Evolutionary conservation across 192 early-diverging fungal species (phyloP).

Genomic region (Thamnidium elegans): DNA sequence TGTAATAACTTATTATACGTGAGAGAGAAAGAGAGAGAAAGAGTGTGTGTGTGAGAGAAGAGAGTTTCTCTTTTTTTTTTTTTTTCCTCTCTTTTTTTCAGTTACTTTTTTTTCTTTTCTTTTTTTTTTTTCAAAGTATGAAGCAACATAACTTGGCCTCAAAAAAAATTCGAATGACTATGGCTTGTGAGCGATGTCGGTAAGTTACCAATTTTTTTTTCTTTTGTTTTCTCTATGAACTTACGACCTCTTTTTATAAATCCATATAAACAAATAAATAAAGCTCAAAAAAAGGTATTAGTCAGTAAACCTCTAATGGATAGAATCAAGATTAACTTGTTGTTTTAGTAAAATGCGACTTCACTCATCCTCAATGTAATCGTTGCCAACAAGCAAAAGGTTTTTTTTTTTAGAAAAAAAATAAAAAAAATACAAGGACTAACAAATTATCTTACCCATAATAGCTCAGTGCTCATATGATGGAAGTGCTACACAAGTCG

Average conservation of each 20-base stretch:
- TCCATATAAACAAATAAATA: background rate
- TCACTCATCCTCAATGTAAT: conserved; percentile 32
- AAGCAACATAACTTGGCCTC: conserved; percentile 16
- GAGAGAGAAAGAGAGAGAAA: too few relatives aligned
- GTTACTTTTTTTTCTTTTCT: background rate
- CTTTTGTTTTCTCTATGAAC: background rate
- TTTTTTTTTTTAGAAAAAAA: conserved; percentile 16
- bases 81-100: background rate
- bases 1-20: too few relatives aligned
- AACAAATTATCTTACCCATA: background rate
- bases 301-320: background rate
- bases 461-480: conserved; percentile 33
- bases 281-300: conserved; percentile 33
- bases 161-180: conserved; percentile 40
- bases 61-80: background rate
- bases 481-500: conserved; percentile 35
- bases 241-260: too few relatives aligned
- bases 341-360: conserved; percentile 38
- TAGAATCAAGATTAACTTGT: background rate
- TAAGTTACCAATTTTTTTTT: conserved; percentile 2
- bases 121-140: background rate
- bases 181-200: conserved; percentile 43
- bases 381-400: conserved; percentile 30
- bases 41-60: too few relatives aligned
- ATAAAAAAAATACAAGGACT: background rate